These are phyloP conservation scores for Capsicum baccatum DNA, from an alignment of 257 asterid genomes.

Conservation along the genomic window DNA sequence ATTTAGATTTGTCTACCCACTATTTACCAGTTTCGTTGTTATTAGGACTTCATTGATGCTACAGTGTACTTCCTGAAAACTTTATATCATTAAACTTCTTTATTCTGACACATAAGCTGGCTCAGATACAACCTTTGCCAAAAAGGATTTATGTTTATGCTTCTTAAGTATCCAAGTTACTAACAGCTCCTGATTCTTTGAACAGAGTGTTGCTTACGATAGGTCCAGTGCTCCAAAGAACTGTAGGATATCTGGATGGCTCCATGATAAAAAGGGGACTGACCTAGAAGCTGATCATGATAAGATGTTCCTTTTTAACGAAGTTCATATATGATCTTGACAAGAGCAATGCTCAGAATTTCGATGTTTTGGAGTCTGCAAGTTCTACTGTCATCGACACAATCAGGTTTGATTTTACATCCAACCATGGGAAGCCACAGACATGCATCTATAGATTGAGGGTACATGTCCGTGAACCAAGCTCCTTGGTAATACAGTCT, in stretches of 20 bases:
- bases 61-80: background rate
- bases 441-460: constrained; percentile 91
- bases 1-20: background rate
- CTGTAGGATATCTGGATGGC: constrained; percentile 89
- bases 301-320: constrained; percentile 55
- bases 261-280: constrained; percentile 44
- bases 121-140: background rate
- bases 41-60: background rate
- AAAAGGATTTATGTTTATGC: background rate
- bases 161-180: constrained; percentile 5
- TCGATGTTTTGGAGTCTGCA: constrained; percentile 53
- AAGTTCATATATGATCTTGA: constrained; percentile 80
- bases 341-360: constrained; percentile 80
- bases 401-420: constrained; percentile 71
- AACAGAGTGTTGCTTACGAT: constrained; percentile 89
- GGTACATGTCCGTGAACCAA: constrained; percentile 77
- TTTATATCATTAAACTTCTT: background rate
- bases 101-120: background rate
- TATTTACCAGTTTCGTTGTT: background rate
- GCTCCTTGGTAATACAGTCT: constrained; percentile 44
- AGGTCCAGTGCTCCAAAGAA: constrained; percentile 93
- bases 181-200: constrained; percentile 26
- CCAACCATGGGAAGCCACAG: constrained; percentile 83
- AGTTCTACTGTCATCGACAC: constrained; percentile 58
- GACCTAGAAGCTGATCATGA: constrained; percentile 38